Conservation (phyloP, 1,284 basidiomycete species). For the Athelia sp. region DNA sequence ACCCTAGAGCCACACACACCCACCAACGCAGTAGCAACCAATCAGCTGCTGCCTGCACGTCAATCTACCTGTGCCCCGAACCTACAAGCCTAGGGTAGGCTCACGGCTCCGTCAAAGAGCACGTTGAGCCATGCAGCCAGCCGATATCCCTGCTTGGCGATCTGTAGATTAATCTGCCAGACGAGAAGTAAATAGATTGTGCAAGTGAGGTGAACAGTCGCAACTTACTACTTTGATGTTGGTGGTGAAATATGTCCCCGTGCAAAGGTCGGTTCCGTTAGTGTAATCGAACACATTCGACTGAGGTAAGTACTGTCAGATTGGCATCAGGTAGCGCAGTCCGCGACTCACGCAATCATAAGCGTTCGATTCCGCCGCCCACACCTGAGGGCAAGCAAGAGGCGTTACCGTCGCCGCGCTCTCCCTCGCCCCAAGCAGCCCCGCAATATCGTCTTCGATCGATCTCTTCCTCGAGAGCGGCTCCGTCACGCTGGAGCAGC, state of each 20-base stretch:
- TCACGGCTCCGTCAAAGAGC: constrained; percentile 30
- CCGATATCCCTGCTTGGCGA: constrained; percentile 51
- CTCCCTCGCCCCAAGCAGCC: constrained; percentile 15
- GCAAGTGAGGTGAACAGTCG: not conserved
- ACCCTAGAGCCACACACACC: too few species aligned
- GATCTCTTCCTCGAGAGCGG: constrained; percentile 19
- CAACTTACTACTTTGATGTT: constrained; percentile 44
- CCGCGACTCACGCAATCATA: constrained; percentile 46
- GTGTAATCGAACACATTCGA: constrained; percentile 43
- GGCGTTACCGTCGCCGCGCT: constrained; percentile 27
- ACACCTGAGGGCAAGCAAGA: constrained; percentile 42
- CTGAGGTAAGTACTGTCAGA: too few species aligned
- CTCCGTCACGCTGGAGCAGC: constrained; percentile 37
- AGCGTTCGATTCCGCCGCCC: constrained; percentile 46
- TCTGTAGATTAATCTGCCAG: constrained; percentile 48
- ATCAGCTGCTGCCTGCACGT: too few species aligned
- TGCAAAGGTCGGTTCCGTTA: constrained; percentile 42
- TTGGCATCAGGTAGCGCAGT: too few species aligned
- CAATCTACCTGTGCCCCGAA: too few species aligned
- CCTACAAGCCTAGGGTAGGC: too few species aligned
- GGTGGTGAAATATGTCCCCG: constrained; percentile 38
- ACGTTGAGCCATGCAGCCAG: constrained; percentile 54
- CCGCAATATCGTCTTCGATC: constrained; percentile 30
- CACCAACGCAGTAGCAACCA: too few species aligned
- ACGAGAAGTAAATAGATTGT: not conserved